phyloP scores from a whole-genome alignment of 2,329 filamentous ascomycete species.

The Rutstroemia sp. region DNA sequence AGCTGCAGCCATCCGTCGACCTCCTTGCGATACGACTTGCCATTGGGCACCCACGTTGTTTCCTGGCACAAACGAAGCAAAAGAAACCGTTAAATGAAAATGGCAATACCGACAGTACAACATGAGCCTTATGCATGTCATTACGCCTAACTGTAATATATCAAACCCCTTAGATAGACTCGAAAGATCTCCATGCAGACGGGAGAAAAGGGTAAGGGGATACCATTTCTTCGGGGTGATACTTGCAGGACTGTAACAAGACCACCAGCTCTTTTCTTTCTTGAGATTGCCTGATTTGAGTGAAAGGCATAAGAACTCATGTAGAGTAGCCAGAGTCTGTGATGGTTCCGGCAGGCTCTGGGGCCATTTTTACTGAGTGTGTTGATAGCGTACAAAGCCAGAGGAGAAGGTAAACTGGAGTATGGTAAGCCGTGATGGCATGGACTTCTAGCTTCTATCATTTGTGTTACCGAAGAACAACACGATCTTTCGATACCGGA shows the following conservation, averaged over 20 bases:
- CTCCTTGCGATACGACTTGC: slow-evolving; percentile 18
- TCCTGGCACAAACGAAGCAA: slow-evolving; percentile 24
- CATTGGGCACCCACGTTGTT: slow-evolving; percentile 27
- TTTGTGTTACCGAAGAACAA: neutral
- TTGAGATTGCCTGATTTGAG: neutral
- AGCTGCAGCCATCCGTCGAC: slow-evolving; percentile 20
- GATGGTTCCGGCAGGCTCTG: too few relatives aligned
- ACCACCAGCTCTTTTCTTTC: neutral
- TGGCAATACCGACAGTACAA: slow-evolving; percentile 16
- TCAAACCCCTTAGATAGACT: slow-evolving; percentile 18
- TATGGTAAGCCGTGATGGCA: too few relatives aligned
- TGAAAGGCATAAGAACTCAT: too few relatives aligned
- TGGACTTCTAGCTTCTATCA: neutral
- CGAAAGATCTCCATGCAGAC: slow-evolving; percentile 16
- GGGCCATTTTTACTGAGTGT: too few relatives aligned
- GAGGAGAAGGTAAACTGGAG: too few relatives aligned
- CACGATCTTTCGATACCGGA: slow-evolving; percentile 2
- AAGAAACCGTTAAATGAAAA: slow-evolving; percentile 6
- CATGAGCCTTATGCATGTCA: slow-evolving; percentile 16
- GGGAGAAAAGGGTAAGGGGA: neutral
- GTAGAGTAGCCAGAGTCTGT: too few relatives aligned
- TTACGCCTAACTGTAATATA: slow-evolving; percentile 12
- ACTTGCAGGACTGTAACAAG: neutral
- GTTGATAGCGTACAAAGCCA: too few relatives aligned
- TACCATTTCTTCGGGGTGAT: neutral